phyloP scores from a whole-genome alignment of 1,284 basidiomycete genomes.

The Anthracocystis walkeri region DNA sequence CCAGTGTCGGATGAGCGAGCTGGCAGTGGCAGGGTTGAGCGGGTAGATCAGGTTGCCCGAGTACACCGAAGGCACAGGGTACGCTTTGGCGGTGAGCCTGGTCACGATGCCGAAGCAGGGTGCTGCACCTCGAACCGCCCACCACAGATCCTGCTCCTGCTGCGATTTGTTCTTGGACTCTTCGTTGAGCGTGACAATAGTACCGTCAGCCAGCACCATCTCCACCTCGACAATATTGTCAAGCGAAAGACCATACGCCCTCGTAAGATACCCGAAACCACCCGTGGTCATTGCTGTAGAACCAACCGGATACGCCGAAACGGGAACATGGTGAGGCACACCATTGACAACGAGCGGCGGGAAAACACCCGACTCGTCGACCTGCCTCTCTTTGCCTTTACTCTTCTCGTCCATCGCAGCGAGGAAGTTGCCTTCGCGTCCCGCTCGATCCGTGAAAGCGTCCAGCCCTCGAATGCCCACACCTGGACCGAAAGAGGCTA shows the following conservation, averaged over 20 bases:
- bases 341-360: conserved; percentile 48
- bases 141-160: conserved; percentile 77
- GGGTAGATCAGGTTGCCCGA: conserved; percentile 90
- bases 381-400: conserved; percentile 40
- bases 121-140: conserved; percentile 87
- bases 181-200: conserved; percentile 58
- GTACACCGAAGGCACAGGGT: conserved; percentile 86
- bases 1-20: conserved; percentile 88
- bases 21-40: conserved; percentile 83
- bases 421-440: conserved; percentile 47
- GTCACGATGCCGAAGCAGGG: conserved; percentile 86
- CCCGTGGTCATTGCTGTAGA: conserved; percentile 84
- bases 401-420: conserved; percentile 21
- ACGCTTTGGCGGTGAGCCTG: conserved; percentile 85
- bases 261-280: conserved; percentile 87
- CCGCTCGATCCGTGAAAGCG: conserved; percentile 56
- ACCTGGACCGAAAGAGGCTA: conserved; percentile 58
- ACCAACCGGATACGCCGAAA: conserved; percentile 74
- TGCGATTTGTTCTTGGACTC: conserved; percentile 45
- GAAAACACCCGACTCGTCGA: conserved; percentile 11
- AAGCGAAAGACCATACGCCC: conserved; percentile 78
- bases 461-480: conserved; percentile 55
- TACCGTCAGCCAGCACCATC: conserved; percentile 65
- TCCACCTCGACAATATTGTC: conserved; percentile 63
- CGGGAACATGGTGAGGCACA: conserved; percentile 61